A percentile compares a stretch with the other conserved stretches of the same genome.
Evolutionary conservation across 2,329 filamentous ascomycete species (phyloP).

Genomic region (Verticillium zaregamsianum): DNA sequence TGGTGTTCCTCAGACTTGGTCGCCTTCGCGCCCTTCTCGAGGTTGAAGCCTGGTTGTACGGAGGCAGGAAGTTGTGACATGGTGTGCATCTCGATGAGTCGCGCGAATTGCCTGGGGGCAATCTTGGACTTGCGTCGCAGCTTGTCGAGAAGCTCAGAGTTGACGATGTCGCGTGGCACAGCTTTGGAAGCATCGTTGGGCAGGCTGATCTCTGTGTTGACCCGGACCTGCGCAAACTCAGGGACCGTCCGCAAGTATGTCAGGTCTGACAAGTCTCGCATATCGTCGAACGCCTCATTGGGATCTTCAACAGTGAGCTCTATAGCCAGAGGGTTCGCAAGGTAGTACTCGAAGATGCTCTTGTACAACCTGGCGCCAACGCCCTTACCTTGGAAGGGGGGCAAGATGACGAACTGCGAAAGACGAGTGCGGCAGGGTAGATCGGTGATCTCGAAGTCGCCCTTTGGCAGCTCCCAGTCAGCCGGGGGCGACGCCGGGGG

Average conservation of each 20-base stretch:
- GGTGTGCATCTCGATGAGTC: conserved; percentile 72
- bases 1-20: conserved; percentile 55
- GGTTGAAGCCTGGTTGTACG: conserved; percentile 48
- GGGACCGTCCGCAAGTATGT: conserved; percentile 56
- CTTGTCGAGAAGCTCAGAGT: conserved; percentile 47
- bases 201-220: conserved; percentile 49
- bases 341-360: conserved; percentile 67
- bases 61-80: conserved; percentile 55
- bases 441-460: conserved; percentile 45
- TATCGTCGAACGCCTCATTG: conserved; percentile 77
- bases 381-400: conserved; percentile 77
- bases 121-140: conserved; percentile 66
- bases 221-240: conserved; percentile 50
- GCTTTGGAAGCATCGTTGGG: conserved; percentile 37
- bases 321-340: conserved; percentile 62
- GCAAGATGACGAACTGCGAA: conserved; percentile 89
- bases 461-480: conserved; percentile 39
- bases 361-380: conserved; percentile 79
- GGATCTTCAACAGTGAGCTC: conserved; percentile 95
- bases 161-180: conserved; percentile 50
- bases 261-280: conserved; percentile 73
- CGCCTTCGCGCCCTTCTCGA: conserved; percentile 35
- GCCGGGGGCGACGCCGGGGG: conserved; percentile 34
- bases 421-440: conserved; percentile 78
- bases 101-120: conserved; percentile 68